Evolutionary conservation across 2,329 filamentous ascomycete genomes (phyloP).

Genomic region (Phaeosphaeriaceae sp.): DNA sequence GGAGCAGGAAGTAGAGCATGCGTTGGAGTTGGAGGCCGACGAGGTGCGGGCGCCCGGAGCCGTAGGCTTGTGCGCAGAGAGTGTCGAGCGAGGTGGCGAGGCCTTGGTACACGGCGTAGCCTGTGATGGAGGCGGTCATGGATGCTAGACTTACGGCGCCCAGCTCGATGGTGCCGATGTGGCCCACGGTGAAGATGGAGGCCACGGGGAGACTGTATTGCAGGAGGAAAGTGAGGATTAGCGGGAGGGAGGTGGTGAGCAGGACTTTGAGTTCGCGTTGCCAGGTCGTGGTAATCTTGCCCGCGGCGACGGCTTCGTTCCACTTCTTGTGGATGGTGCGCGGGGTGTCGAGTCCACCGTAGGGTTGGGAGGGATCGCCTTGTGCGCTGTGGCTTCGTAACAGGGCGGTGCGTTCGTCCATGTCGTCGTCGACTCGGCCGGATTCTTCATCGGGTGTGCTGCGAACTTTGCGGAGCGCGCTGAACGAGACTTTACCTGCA

Average conservation of each 20-base stretch:
- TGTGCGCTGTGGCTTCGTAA: slow-evolving; percentile 43
- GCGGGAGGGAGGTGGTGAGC: slow-evolving; percentile 56
- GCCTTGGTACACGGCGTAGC: slow-evolving; percentile 62
- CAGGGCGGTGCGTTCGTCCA: slow-evolving; percentile 58
- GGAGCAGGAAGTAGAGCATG: slow-evolving; percentile 80
- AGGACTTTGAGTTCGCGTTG: slow-evolving; percentile 87
- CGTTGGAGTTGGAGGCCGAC: slow-evolving; percentile 85
- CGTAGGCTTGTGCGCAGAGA: slow-evolving; percentile 91
- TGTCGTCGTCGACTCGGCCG: slow-evolving; percentile 24
- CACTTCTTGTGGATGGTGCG: slow-evolving; percentile 53
- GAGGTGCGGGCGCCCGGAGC: slow-evolving; percentile 86
- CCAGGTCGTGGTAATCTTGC: slow-evolving; percentile 89
- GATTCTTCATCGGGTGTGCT: slow-evolving; percentile 45
- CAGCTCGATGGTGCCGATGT: slow-evolving; percentile 58
- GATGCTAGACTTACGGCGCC: slow-evolving; percentile 57
- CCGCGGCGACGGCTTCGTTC: slow-evolving; percentile 79
- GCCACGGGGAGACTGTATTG: slow-evolving; percentile 58
- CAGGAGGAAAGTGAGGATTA: slow-evolving; percentile 59
- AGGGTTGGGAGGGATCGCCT: slow-evolving; percentile 48
- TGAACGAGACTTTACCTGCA: slow-evolving; percentile 36
- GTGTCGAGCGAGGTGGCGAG: slow-evolving; percentile 91
- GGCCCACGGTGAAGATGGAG: slow-evolving; percentile 58
- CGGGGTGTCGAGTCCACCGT: slow-evolving; percentile 58
- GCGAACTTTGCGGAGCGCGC: slow-evolving; percentile 36
- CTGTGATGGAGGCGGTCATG: slow-evolving; percentile 60